These are phyloP conservation scores for Grosmannia huntii DNA, from an alignment of 2,329 filamentous ascomycete species.

Conservation along the genomic window DNA sequence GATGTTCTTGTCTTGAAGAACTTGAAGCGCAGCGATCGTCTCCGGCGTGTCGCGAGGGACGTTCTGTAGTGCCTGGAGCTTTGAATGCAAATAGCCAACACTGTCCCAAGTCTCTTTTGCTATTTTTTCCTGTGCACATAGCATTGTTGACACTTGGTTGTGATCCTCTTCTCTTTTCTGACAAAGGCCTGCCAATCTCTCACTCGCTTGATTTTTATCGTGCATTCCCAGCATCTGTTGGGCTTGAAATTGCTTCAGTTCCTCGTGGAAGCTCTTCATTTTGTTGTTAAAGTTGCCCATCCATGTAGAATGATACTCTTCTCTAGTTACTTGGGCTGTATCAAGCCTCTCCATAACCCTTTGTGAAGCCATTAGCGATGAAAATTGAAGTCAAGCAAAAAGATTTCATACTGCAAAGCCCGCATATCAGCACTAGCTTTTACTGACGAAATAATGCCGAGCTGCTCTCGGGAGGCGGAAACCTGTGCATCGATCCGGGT, in stretches of 20 bases:
- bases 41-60: neutral
- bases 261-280: neutral
- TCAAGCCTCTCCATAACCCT: neutral
- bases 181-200: neutral
- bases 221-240: neutral
- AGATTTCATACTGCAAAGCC: neutral
- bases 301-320: neutral
- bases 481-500: neutral
- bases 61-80: neutral
- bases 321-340: neutral
- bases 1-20: neutral
- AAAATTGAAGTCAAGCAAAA: neutral
- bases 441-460: neutral
- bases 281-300: neutral
- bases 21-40: neutral
- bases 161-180: constrained; percentile 4
- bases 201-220: neutral
- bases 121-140: neutral
- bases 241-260: neutral
- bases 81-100: neutral
- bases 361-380: neutral
- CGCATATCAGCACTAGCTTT: neutral
- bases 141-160: neutral
- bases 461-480: neutral
- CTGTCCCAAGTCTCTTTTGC: neutral